A percentile compares a stretch with the other conserved stretches of the same genome.
Conservation (phyloP, 164 flowering plant species). For the Piper betle region DNA sequence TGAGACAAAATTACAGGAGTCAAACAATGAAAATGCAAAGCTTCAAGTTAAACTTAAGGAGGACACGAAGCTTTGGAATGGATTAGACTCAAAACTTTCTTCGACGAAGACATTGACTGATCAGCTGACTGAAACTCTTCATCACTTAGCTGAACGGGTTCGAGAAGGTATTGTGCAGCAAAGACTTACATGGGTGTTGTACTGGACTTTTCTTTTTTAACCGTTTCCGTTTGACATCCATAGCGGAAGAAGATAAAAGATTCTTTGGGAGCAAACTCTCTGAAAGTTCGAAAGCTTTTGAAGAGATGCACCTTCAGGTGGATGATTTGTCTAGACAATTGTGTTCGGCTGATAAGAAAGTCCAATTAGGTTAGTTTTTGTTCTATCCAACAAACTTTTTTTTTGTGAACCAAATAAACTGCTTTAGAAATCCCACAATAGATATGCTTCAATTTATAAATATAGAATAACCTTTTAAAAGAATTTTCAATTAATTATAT, state of each 20-base stretch:
- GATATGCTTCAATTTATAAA: too few species aligned
- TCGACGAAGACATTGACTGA: conserved; percentile 76
- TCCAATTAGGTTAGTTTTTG: conserved; percentile 40
- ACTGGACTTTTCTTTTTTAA: background rate
- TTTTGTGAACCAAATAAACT: background rate
- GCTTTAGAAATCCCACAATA: background rate
- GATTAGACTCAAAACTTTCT: conserved; percentile 80
- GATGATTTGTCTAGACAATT: conserved; percentile 39
- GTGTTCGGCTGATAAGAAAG: conserved; percentile 42
- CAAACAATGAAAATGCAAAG: conserved; percentile 78
- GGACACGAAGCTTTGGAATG: conserved; percentile 85
- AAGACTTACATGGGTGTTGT: background rate
- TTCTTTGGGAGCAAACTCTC: conserved; percentile 48
- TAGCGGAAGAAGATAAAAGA: conserved; percentile 86
- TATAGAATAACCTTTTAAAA: too few species aligned
- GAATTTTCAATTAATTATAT: background rate
- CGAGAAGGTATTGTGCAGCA: conserved; percentile 40
- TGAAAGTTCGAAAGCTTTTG: conserved; percentile 41
- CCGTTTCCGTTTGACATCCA: conserved; percentile 2
- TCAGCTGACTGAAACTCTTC: conserved; percentile 85
- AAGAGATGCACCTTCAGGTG: conserved; percentile 50
- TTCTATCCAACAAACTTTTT: too few species aligned
- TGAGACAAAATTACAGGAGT: conserved; percentile 72
- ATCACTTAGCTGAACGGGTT: conserved; percentile 65
- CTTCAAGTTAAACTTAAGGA: conserved; percentile 84